A percentile compares a stretch with the other conserved stretches of the same genome.
phyloP scores from a whole-genome alignment of 148 eudicot genomes.

The Gaultheria prostrata region DNA sequence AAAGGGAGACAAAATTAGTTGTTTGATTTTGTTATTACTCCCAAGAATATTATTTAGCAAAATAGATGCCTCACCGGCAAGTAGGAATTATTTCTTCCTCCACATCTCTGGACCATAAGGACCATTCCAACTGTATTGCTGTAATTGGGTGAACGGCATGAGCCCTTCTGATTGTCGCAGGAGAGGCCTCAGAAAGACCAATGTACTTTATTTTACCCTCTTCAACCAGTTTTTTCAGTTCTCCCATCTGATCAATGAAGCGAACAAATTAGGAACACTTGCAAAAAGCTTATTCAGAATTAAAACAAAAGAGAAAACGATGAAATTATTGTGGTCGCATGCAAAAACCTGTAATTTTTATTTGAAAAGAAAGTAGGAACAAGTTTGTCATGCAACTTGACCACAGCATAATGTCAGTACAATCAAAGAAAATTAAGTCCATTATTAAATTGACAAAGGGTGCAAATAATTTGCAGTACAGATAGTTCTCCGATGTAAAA shows the following conservation, averaged over 20 bases:
- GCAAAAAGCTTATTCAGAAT: background rate
- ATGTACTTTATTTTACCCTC: slow-evolving; percentile 27
- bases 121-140: slow-evolving; percentile 24
- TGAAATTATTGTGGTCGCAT: too few relatives aligned
- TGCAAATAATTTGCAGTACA: background rate
- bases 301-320: background rate
- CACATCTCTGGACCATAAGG: slow-evolving; percentile 22
- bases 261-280: background rate
- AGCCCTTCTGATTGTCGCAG: slow-evolving; percentile 23
- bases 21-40: background rate
- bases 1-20: background rate
- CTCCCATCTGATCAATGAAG: slow-evolving; percentile 16
- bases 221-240: slow-evolving; percentile 24
- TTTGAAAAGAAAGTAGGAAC: too few relatives aligned
- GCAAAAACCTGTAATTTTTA: background rate
- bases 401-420: background rate
- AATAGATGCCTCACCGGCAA: slow-evolving; percentile 19
- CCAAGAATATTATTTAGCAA: background rate
- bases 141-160: slow-evolving; percentile 24
- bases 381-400: background rate
- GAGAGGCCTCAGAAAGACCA: slow-evolving; percentile 25
- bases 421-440: background rate
- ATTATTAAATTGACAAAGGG: background rate
- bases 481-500: background rate
- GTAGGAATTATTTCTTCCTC: slow-evolving; percentile 23